Base-by-base conservation (phyloP, 192 early-diverging fungal genomes). In the Phlyctochytrium planicorne region DNA sequence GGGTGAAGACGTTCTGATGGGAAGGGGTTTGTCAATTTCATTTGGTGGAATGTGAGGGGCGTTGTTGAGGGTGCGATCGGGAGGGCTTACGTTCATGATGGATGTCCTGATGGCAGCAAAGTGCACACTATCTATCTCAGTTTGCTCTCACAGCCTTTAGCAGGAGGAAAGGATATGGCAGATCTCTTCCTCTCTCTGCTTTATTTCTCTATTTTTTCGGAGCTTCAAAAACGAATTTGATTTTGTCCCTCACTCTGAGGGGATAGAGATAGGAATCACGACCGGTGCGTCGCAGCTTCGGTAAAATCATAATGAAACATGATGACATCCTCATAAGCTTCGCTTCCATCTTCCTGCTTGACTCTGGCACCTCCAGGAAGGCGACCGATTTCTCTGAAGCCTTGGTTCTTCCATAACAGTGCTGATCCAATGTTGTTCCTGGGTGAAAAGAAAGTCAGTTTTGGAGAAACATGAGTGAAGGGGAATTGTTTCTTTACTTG, bases 221-320 rank as follows among this genome's bases (percentile, higher is more conserved):
- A n/a, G n/a, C n/a, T n/a, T n/a, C n/a, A n/a, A n/a, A n/a, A n/a
- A n/a, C n/a, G n/a, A n/a, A n/a, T n/a, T n/a, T n/a, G n/a, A n/a
- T n/a, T n/a, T n/a, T n/a, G n/a, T n/a, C n/a, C n/a, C n/a, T n/a
- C n/a, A n/a, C n/a, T n/a, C n/a, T n/a, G n/a, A n/a, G n/a, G n/a
- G n/a, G n/a, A n/a, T n/a, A n/a, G n/a, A n/a, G n/a, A n/a, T n/a
- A n/a, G n/a, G n/a, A n/a, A n/a, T n/a, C n/a, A n/a, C n/a, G n/a
- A 47, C 40, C 20, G 6, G 40, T 47, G 40, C 40, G 40, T 47
- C 40, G 10, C 40, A n/a, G n/a, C n/a, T 6, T 47, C 20, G 40
- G 20, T 47, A 20, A 93, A 93, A 64, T 93, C 91, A 67, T 89
- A 89, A 65, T 93, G 82, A 70, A 91, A 91, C 35, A 88, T 81